Base-by-base conservation (phyloP, 345 rosid species). In the Abelmoschus esculentus region DNA sequence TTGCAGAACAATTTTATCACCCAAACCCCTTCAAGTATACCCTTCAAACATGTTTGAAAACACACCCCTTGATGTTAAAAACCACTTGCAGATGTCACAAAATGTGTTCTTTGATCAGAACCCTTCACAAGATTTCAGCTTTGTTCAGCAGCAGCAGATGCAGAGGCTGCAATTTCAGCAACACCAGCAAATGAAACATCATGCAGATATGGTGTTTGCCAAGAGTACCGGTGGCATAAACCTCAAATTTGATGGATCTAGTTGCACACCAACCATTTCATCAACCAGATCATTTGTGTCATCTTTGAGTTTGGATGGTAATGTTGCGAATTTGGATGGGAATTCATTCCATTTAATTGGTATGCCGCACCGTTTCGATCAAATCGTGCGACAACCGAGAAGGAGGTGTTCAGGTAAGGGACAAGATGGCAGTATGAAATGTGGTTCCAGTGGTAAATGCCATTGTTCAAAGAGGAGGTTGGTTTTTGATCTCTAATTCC, bases 381-480 rank as follows among this genome's bases (percentile, higher is more conserved):
- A 79, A 40, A 75, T 75, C 76, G 79, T 83, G 32, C 88, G 73
- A 49, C 86, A 85, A 42, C 62, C 80, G 3, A 76, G 82, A 74
- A 85, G 71, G 77, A 83, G 75, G 85, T 90, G 92, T 68, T 80
- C 87, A 46, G 89, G 78, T 61, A 79, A 78, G 72, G 85, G 84
- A 69, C 92, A 83, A 47, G 88, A 82, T 78, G 96, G 88, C 50
- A 83, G 80, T 76, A 38, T 80, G 71, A 87, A 87, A 82, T 87
- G 96, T 36, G 83, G 82, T 32, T 75, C 72, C 26, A 42, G 79
- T 54, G 81, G 92, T 69, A 90, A 82, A 83, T 90, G 96, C 42
- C 92, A 87, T 61, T 90, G 96, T 75, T 87, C 96, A 61, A 90
- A 86, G 83, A 87, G 83, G 72, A 86, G 96, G 96, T 89, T 7